These are phyloP conservation scores for Tuber borchii DNA, from an alignment of 495 filamentous ascomycete genomes.

Conservation along the genomic window DNA sequence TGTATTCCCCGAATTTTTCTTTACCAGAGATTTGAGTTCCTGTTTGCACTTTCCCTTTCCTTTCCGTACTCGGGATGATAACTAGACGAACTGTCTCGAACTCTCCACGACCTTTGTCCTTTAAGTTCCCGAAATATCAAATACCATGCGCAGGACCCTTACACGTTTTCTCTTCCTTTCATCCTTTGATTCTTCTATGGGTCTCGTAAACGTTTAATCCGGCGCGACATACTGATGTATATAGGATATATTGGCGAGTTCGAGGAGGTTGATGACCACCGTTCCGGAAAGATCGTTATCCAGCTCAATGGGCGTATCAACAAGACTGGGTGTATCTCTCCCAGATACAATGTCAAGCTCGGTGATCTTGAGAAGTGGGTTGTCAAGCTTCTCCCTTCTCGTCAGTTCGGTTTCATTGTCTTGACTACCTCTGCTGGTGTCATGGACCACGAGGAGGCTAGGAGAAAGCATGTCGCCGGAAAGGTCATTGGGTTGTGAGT, in stretches of 20 bases:
- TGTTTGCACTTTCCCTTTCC: background rate
- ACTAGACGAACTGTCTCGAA: slow-evolving; percentile 89
- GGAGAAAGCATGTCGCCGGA: slow-evolving; percentile 70
- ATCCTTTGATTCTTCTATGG: slow-evolving; percentile 49
- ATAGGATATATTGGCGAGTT: slow-evolving; percentile 99
- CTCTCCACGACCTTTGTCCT: slow-evolving; percentile 82
- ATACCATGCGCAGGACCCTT: slow-evolving; percentile 66
- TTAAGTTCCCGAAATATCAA: slow-evolving; percentile 97
- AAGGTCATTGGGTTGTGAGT: slow-evolving; percentile 43
- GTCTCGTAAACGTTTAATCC: slow-evolving; percentile 72
- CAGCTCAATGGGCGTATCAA: slow-evolving; percentile 91
- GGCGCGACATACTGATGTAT: slow-evolving; percentile 71
- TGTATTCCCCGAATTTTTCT: background rate
- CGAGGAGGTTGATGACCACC: slow-evolving; percentile 99
- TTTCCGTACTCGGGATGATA: slow-evolving; percentile 77
- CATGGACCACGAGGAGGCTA: slow-evolving; percentile 99
- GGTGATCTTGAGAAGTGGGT: slow-evolving; percentile 98
- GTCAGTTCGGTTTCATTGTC: slow-evolving; percentile 99
- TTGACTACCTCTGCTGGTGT: slow-evolving; percentile 97
- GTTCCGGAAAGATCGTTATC: slow-evolving; percentile 95
- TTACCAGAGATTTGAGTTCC: background rate
- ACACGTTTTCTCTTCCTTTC: slow-evolving; percentile 75
- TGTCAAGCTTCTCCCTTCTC: slow-evolving; percentile 91
- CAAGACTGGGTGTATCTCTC: slow-evolving; percentile 98
- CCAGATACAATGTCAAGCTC: slow-evolving; percentile 97